Conservation (phyloP, 2,329 filamentous ascomycete genomes). For the Penicillium psychrosexuale region DNA sequence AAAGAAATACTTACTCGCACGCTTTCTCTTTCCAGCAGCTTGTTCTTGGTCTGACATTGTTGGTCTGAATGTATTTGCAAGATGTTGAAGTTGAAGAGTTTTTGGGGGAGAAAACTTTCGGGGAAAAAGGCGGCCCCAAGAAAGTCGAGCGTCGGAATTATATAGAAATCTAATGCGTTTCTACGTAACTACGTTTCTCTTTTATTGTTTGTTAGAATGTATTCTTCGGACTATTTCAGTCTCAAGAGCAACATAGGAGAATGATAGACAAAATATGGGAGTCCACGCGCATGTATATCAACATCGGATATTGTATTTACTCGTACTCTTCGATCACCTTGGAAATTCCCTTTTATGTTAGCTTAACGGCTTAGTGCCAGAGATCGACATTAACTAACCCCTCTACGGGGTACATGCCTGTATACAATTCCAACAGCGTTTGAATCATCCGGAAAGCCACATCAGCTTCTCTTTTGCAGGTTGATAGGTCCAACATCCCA, state of each 20-base stretch:
- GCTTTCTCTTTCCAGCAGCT: constrained; percentile 38
- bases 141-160: not conserved
- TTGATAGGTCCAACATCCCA: not conserved
- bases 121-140: not conserved
- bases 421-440: not conserved
- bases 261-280: not conserved
- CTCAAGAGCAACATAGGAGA: too few species aligned
- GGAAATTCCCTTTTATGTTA: not conserved
- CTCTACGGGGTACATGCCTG: not conserved
- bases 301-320: not conserved
- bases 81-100: constrained; percentile 19
- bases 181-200: too few species aligned
- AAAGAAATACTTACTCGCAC: constrained; percentile 36
- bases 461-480: not conserved
- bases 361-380: not conserved
- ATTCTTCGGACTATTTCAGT: not conserved
- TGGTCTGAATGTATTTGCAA: constrained; percentile 3
- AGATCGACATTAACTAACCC: not conserved
- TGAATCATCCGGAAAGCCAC: not conserved
- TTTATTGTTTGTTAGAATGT: not conserved
- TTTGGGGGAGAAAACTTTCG: constrained; percentile 12
- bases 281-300: too few species aligned
- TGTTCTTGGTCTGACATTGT: constrained; percentile 34
- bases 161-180: not conserved
- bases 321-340: not conserved